These are phyloP conservation scores for Cutaneotrichosporon sp. DNA, from an alignment of 1,284 basidiomycete species.

Conservation along the genomic window DNA sequence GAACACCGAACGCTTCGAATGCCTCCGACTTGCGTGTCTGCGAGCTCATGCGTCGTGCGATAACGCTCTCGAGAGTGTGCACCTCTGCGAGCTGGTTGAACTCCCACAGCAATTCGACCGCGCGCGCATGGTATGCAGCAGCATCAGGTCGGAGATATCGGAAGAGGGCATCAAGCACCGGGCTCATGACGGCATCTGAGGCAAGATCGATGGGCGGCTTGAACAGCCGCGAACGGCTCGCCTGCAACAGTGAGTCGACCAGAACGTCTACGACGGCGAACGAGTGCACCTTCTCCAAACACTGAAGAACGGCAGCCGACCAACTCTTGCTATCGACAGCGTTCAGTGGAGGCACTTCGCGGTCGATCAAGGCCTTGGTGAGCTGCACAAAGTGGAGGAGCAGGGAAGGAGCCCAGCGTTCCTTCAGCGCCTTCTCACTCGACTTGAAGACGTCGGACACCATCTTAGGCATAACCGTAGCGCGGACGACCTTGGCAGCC, in stretches of 20 bases:
- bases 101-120: slow-evolving; percentile 81
- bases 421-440: slow-evolving; percentile 12
- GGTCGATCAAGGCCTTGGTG: slow-evolving; percentile 28
- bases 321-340: slow-evolving; percentile 38
- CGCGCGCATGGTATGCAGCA: slow-evolving; percentile 74
- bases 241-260: slow-evolving; percentile 61
- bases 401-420: slow-evolving; percentile 7
- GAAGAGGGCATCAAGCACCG: slow-evolving; percentile 58
- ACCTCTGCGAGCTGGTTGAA: slow-evolving; percentile 43
- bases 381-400: slow-evolving; percentile 27
- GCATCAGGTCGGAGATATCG: slow-evolving; percentile 68
- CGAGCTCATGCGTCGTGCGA: slow-evolving; percentile 54
- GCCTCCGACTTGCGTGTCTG: slow-evolving; percentile 53
- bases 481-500: slow-evolving; percentile 15
- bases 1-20: slow-evolving; percentile 83
- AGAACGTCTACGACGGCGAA: slow-evolving; percentile 67
- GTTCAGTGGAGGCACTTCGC: slow-evolving; percentile 30
- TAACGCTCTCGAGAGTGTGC: slow-evolving; percentile 63
- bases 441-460: slow-evolving; percentile 29
- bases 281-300: slow-evolving; percentile 59
- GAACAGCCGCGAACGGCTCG: slow-evolving; percentile 38
- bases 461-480: slow-evolving; percentile 26
- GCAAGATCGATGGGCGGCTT: slow-evolving; percentile 30
- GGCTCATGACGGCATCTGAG: slow-evolving; percentile 29
- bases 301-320: slow-evolving; percentile 37